Evolutionary conservation across 352 stramenopile genomes (phyloP).

Genomic region (Phytophthora fragariae): DNA sequence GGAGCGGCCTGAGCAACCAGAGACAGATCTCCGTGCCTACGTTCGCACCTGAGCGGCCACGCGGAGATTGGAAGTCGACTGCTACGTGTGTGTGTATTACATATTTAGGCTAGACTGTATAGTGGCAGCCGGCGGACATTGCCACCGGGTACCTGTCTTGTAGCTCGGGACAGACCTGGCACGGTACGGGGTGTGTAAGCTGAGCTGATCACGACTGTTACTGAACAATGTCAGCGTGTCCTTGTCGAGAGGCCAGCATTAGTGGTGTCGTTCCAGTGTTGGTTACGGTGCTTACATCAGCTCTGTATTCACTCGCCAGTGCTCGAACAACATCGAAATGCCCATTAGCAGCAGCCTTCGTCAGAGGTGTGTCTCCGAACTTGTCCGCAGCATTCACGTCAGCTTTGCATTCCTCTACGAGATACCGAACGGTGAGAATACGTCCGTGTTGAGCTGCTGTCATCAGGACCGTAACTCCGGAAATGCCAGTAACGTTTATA

Average conservation of each 20-base stretch:
- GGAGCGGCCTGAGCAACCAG: no score
- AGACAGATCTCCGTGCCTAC: no score
- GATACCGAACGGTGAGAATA: background rate
- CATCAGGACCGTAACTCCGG: background rate
- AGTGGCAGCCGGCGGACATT: no score
- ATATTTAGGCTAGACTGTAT: no score
- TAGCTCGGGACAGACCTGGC: no score
- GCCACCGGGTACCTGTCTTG: no score
- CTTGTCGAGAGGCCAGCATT: background rate
- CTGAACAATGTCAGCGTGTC: background rate
- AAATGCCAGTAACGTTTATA: background rate
- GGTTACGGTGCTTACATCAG: constrained; percentile 3
- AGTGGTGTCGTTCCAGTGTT: constrained; percentile 5
- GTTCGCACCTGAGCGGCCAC: no score
- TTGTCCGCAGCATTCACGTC: background rate
- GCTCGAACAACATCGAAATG: background rate
- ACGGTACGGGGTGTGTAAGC: no score
- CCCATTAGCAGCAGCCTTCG: background rate
- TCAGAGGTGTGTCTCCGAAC: background rate
- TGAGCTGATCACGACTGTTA: no score
- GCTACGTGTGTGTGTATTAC: no score
- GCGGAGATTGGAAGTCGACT: no score
- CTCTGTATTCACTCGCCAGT: background rate
- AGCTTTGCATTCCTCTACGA: background rate
- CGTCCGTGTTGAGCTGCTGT: background rate